Base-by-base conservation (phyloP, 768 basidiomycete species). In the Trametes coccinea region DNA sequence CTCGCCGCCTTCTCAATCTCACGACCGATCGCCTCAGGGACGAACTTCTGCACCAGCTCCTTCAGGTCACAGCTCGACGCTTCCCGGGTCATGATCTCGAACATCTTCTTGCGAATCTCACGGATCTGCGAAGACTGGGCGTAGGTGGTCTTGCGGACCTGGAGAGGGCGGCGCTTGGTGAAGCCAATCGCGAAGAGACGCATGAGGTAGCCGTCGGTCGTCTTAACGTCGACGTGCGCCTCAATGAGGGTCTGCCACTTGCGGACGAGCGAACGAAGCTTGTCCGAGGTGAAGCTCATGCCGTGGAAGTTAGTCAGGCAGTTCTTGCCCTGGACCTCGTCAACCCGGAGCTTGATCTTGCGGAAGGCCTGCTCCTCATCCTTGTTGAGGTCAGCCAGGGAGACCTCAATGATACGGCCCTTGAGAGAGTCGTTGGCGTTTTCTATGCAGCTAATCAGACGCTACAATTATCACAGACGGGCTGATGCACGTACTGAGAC, bases 261-360 rank as follows among this genome's bases (percentile, higher is more conserved):
- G 77, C 96, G 93, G 70, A 99, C 97, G 73, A 99, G 95, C 53
- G 97, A 98, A 59, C 97, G 95, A 67, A 98, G 89, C 80, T 98
- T 98, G 88, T 99, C 97, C 61, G 96, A 97, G 64, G 97, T 98
- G 82, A 99, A 98, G 82, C 96, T 93, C 96, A 99, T 98, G 76
- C 97, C 97, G 79, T 96, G 92, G 92, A 99, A 99, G 80, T 95
- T 96, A 76, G 97, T 98, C 58, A 98, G 85, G 84, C 95, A 97
- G 84, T 94, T 97, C 84, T 95, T 96, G 81, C 97, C 97, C 80
- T 97, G 90, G 62, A 93, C 83, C 72, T 95, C 93, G 75, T 98
- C 95, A 72, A 98, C 85, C 73, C 95, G 92, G 77, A 99, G 88
- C 82, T 95, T 95, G 77, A 99, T 95, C 86, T 99, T 98, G 75